These are phyloP conservation scores for Populus ilicifolia DNA, from an alignment of 345 rosid genomes.

Conservation along the genomic window DNA sequence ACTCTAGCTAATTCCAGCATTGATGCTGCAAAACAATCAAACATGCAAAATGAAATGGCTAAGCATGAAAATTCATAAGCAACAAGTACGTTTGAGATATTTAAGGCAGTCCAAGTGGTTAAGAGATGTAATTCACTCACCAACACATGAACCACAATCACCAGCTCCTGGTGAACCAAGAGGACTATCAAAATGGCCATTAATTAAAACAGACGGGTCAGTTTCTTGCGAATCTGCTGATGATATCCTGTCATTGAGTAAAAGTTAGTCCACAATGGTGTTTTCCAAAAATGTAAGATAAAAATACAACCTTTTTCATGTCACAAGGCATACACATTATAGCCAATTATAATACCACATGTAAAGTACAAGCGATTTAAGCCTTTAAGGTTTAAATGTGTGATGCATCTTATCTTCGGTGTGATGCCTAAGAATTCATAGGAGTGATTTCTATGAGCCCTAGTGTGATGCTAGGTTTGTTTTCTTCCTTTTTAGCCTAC, in stretches of 20 bases:
- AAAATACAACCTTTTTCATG: neutral
- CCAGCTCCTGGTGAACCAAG: conserved; percentile 96
- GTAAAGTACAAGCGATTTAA: neutral
- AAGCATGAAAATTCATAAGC: neutral
- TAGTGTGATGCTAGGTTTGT: too few relatives aligned
- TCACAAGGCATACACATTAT: neutral
- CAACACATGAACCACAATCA: conserved; percentile 96
- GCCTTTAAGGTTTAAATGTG: too few relatives aligned
- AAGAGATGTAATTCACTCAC: conserved; percentile 36
- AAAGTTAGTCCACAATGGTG: conserved; percentile 8
- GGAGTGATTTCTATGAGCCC: too few relatives aligned
- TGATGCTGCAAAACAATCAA: conserved; percentile 57
- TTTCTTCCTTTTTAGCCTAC: too few relatives aligned
- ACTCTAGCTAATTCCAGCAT: conserved; percentile 86
- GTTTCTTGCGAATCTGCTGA: conserved; percentile 54
- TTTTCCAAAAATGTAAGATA: neutral
- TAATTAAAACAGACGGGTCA: conserved; percentile 76
- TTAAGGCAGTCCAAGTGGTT: conserved; percentile 6
- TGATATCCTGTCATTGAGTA: conserved; percentile 59
- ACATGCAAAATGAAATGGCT: conserved; percentile 8
- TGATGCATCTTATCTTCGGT: too few relatives aligned
- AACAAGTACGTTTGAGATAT: neutral
- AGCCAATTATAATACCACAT: neutral
- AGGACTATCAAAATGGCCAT: conserved; percentile 94
- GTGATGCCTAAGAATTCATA: too few relatives aligned